Evolutionary conservation across 495 filamentous ascomycete species (phyloP).

Genomic region (Penicillium daleae): DNA sequence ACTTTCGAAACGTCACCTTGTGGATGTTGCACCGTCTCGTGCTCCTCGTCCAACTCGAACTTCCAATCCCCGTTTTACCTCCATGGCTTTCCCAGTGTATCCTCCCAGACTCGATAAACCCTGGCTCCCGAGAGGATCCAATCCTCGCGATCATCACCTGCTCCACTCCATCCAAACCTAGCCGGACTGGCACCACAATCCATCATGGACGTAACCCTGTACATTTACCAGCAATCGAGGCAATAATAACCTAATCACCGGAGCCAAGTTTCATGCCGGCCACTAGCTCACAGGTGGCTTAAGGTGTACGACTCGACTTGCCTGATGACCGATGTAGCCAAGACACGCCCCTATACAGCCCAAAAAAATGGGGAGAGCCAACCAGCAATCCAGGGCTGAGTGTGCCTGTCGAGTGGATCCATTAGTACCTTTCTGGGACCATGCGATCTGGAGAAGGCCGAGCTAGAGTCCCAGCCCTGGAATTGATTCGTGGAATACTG

Average conservation of each 20-base stretch:
- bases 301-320: not conserved
- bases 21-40: conserved; percentile 30
- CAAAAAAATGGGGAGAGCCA: not conserved
- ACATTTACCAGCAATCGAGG: not conserved
- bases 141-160: not conserved
- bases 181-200: not conserved
- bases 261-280: conserved; percentile 2
- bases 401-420: not conserved
- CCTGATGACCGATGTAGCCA: conserved; percentile 1
- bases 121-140: conserved; percentile 8
- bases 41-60: conserved; percentile 14
- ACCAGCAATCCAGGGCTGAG: not conserved
- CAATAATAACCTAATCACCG: conserved; percentile 8
- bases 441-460: conserved; percentile 26
- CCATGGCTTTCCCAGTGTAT: not conserved
- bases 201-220: conserved; percentile 3
- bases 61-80: not conserved
- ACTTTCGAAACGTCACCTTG: conserved; percentile 15
- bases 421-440: conserved; percentile 16
- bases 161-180: not conserved
- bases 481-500: conserved; percentile 18
- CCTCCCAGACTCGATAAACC: conserved; percentile 5
- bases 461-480: conserved; percentile 11
- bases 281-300: not conserved
- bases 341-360: not conserved